These are phyloP conservation scores for Multifurca ochricompacta DNA, from an alignment of 768 basidiomycete species.

Conservation along the genomic window DNA sequence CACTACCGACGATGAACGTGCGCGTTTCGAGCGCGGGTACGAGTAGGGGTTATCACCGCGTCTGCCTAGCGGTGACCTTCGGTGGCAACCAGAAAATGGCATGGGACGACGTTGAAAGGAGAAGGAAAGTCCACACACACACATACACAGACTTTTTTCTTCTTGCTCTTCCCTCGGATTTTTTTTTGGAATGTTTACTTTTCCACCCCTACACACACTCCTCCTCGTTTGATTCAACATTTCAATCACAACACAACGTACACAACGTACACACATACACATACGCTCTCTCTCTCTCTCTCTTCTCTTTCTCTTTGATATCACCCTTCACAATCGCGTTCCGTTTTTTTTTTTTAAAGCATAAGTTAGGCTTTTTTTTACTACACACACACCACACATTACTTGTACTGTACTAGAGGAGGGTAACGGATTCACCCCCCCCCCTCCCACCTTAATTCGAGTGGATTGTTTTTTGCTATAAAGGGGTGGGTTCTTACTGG, in stretches of 20 bases:
- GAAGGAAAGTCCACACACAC: too few relatives aligned
- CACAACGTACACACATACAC: not conserved
- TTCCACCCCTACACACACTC: too few relatives aligned
- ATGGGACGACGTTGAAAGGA: slow-evolving; percentile 12
- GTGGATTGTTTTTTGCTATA: too few relatives aligned
- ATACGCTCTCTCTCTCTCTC: not conserved
- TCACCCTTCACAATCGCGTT: not conserved
- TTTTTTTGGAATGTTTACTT: not conserved
- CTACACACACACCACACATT: not conserved
- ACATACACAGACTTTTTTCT: not conserved
- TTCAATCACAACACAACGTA: too few relatives aligned
- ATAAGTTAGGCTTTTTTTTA: not conserved
- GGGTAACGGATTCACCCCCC: too few relatives aligned
- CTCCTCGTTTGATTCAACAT: too few relatives aligned
- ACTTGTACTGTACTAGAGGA: slow-evolving; percentile 21
- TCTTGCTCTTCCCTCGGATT: not conserved
- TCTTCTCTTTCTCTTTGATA: not conserved
- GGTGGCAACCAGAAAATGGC: slow-evolving; percentile 38
- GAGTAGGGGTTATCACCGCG: slow-evolving; percentile 30
- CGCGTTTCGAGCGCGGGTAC: slow-evolving; percentile 25
- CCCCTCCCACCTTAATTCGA: not conserved
- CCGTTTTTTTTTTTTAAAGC: not conserved
- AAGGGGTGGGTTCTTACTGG: too few relatives aligned
- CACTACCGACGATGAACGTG: slow-evolving; percentile 22
- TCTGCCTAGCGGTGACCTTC: slow-evolving; percentile 54